Evolutionary conservation across 2,329 filamentous ascomycete genomes (phyloP).

Genomic region (Microthyrium microscopicum): DNA sequence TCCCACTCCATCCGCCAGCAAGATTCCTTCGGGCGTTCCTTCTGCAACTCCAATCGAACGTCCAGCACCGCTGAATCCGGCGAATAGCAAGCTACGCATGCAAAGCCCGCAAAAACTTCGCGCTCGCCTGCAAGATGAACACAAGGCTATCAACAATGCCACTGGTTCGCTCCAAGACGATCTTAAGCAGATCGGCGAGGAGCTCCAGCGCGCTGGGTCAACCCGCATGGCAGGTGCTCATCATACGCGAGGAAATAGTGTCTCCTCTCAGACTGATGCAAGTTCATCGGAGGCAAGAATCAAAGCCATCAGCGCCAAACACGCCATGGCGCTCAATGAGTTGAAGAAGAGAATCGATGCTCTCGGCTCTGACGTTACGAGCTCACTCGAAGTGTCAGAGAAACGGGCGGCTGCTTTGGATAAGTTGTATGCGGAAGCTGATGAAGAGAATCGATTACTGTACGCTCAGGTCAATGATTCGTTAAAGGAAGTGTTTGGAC

Average conservation of each 20-base stretch:
- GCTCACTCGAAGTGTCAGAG: constrained; percentile 56
- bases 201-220: constrained; percentile 33
- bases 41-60: constrained; percentile 5
- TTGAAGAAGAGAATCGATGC: constrained; percentile 43
- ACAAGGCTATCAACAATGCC: constrained; percentile 52
- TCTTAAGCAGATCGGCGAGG: constrained; percentile 62
- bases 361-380: constrained; percentile 56
- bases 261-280: constrained; percentile 12
- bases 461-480: constrained; percentile 91
- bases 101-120: constrained; percentile 52
- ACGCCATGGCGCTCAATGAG: constrained; percentile 43
- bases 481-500: constrained; percentile 64
- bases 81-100: constrained; percentile 50
- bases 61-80: constrained; percentile 15
- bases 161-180: constrained; percentile 58
- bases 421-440: constrained; percentile 73
- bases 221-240: not conserved
- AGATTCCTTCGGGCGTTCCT: constrained; percentile 10
- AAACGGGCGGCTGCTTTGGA: constrained; percentile 68
- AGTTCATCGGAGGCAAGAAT: constrained; percentile 9
- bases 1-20: constrained; percentile 32
- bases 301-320: constrained; percentile 44
- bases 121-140: constrained; percentile 71
- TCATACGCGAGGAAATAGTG: constrained; percentile 11
- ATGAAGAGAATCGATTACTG: constrained; percentile 79